These are phyloP conservation scores for Bipolaris zeicola DNA, from an alignment of 2,329 filamentous ascomycete species.

Conservation along the genomic window DNA sequence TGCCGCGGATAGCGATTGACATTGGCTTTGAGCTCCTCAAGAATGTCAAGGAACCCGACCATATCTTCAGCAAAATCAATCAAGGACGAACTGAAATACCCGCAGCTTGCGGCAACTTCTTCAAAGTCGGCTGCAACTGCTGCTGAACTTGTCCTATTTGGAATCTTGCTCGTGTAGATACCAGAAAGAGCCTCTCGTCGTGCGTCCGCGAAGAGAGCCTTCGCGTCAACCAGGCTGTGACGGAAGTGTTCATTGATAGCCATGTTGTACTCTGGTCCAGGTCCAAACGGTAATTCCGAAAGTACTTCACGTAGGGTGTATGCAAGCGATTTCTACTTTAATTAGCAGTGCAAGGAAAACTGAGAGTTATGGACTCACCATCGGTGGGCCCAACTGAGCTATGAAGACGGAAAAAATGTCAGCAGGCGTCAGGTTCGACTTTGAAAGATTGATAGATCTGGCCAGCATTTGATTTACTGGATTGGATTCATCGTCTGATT, in stretches of 20 bases:
- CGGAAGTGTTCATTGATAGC: conserved; percentile 79
- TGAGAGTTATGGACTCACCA: conserved; percentile 55
- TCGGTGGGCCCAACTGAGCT: conserved; percentile 83
- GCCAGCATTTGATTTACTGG: conserved; percentile 16
- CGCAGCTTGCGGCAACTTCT: conserved; percentile 96
- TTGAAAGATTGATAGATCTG: conserved; percentile 34
- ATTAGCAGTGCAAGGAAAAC: conserved; percentile 25
- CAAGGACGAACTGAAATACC: conserved; percentile 92
- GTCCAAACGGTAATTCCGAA: conserved; percentile 81
- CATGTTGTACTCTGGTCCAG: conserved; percentile 70
- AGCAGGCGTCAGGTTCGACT: conserved; percentile 61
- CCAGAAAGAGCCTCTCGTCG: conserved; percentile 76
- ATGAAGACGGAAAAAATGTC: conserved; percentile 96
- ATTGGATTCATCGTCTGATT: conserved; percentile 39
- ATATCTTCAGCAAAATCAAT: conserved; percentile 91
- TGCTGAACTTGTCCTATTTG: conserved; percentile 69
- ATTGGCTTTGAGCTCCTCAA: conserved; percentile 83
- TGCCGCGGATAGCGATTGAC: conserved; percentile 65
- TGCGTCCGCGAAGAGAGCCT: conserved; percentile 77
- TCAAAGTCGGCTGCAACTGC: conserved; percentile 91
- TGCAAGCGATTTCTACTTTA: conserved; percentile 76
- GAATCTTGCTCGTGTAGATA: conserved; percentile 79
- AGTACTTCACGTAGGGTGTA: conserved; percentile 89
- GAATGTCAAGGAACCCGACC: conserved; percentile 76
- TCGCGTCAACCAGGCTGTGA: conserved; percentile 78